Conservation (phyloP, 1,284 basidiomycete species). For the Leccinum subspadiceum region DNA sequence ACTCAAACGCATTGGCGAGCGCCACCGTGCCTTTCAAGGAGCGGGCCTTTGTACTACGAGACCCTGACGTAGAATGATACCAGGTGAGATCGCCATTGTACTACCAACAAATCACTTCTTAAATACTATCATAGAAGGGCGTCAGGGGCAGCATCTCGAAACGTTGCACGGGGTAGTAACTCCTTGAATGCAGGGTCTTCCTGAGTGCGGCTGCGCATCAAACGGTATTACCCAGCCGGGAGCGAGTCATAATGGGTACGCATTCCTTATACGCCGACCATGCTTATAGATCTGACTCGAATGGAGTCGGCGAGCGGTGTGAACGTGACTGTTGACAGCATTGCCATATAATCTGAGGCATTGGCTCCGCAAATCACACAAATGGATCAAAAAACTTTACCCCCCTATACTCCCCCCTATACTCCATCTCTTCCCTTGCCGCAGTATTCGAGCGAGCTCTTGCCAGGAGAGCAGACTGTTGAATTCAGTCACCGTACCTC, state of each 20-base stretch:
- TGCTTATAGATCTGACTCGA: conserved; percentile 6
- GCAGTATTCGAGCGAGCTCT: conserved; percentile 23
- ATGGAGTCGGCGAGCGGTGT: not conserved
- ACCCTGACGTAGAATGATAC: not conserved
- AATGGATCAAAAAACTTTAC: conserved; percentile 16
- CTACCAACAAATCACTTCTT: not conserved
- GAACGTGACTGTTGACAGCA: not conserved
- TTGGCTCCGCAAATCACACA: not conserved
- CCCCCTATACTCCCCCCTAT: conserved; percentile 29
- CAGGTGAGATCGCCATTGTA: not conserved
- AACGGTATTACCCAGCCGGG: not conserved
- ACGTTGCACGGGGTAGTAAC: not conserved
- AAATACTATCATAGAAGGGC: not conserved
- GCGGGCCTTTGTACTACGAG: too few relatives aligned
- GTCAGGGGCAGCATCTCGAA: not conserved
- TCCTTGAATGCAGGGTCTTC: not conserved
- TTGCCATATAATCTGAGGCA: not conserved
- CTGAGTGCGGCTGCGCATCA: not conserved
- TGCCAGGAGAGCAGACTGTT: conserved; percentile 29
- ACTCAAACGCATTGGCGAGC: not conserved
- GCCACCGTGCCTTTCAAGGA: not conserved
- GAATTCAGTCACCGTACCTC: conserved; percentile 44
- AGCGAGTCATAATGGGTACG: not conserved
- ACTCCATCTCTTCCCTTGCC: conserved; percentile 26
- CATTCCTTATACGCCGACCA: not conserved